phyloP scores from a whole-genome alignment of 2,329 filamentous ascomycete genomes.

The Colletotrichum sp. region DNA sequence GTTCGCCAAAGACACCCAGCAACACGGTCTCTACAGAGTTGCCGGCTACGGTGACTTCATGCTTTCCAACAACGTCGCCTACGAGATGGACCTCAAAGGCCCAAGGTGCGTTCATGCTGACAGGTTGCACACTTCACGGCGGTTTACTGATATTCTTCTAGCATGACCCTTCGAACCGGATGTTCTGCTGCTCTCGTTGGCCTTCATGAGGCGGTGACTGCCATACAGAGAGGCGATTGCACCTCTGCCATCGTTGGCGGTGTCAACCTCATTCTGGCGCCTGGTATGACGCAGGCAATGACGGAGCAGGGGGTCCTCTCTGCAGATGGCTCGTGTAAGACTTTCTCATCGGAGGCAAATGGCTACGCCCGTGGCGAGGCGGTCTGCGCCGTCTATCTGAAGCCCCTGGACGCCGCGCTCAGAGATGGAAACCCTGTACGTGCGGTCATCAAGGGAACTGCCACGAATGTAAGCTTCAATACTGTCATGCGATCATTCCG shows the following conservation, averaged over 20 bases:
- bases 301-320: constrained; percentile 16
- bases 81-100: constrained; percentile 20
- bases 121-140: not conserved
- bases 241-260: constrained; percentile 27
- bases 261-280: constrained; percentile 30
- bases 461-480: constrained; percentile 18
- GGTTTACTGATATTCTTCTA: constrained; percentile 2
- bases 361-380: constrained; percentile 52
- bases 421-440: constrained; percentile 40
- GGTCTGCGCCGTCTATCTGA: constrained; percentile 42
- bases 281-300: constrained; percentile 22
- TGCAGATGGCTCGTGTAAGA: constrained; percentile 19
- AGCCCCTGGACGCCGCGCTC: constrained; percentile 44
- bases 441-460: constrained; percentile 32
- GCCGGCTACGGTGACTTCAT: constrained; percentile 23
- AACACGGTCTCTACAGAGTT: not conserved
- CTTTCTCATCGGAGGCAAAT: constrained; percentile 39
- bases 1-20: not conserved
- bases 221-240: constrained; percentile 21
- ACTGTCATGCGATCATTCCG: not conserved
- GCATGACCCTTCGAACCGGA: constrained; percentile 30
- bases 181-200: constrained; percentile 29
- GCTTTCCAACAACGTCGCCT: constrained; percentile 22
- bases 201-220: constrained; percentile 26
- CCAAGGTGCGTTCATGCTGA: not conserved